These are phyloP conservation scores for Skeletonema menzelii DNA, from an alignment of 108 stramenopile genomes.

Conservation along the genomic window DNA sequence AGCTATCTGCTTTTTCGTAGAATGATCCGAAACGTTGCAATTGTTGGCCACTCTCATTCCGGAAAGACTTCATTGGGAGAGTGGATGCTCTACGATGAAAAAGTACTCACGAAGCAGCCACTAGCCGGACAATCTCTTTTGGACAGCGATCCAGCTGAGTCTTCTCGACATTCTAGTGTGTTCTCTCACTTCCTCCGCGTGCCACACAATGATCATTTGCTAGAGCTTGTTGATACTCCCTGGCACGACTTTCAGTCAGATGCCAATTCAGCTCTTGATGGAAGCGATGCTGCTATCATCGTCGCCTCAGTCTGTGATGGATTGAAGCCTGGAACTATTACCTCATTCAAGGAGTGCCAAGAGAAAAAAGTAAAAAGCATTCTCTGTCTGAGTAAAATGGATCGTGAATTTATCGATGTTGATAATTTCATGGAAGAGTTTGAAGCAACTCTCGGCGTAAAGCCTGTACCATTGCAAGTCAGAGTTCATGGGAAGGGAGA, in stretches of 20 bases:
- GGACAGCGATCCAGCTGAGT: constrained; percentile 40
- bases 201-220: constrained; percentile 9
- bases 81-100: constrained; percentile 34
- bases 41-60: constrained; percentile 26
- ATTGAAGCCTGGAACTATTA: constrained; percentile 21
- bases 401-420: constrained; percentile 29
- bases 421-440: constrained; percentile 19
- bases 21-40: constrained; percentile 26
- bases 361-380: constrained; percentile 31
- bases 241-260: constrained; percentile 39
- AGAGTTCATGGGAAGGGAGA: constrained; percentile 2
- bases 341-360: constrained; percentile 27
- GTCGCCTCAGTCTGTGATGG: constrained; percentile 38
- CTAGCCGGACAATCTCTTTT: constrained; percentile 20
- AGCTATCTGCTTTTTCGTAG: not conserved
- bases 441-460: constrained; percentile 19
- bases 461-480: constrained; percentile 35
- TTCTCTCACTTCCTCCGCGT: constrained; percentile 22
- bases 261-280: constrained; percentile 27
- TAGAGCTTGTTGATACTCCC: constrained; percentile 30
- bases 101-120: constrained; percentile 25
- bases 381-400: constrained; percentile 41
- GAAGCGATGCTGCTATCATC: constrained; percentile 33
- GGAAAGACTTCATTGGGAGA: constrained; percentile 28
- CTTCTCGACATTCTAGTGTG: constrained; percentile 28